phyloP scores from a whole-genome alignment of 106 monocot species.

The Agapanthus africanus region DNA sequence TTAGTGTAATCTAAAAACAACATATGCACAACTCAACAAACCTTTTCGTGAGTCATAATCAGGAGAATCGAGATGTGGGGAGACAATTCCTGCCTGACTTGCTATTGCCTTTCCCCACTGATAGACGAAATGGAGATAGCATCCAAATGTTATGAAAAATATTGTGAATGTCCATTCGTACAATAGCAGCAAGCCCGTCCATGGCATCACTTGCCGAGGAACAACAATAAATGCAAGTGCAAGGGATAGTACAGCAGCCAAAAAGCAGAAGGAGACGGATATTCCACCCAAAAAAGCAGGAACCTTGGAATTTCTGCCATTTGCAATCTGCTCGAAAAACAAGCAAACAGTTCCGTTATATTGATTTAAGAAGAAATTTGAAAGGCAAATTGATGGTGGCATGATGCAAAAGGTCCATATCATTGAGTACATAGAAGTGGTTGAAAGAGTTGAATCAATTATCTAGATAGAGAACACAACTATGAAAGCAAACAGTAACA shows the following conservation, averaged over 20 bases:
- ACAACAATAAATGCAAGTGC: slow-evolving; percentile 55
- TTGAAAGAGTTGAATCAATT: too few relatives aligned
- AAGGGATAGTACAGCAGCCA: slow-evolving; percentile 47
- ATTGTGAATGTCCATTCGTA: slow-evolving; percentile 76
- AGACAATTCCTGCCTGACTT: slow-evolving; percentile 27
- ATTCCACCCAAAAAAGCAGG: slow-evolving; percentile 59
- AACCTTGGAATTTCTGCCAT: slow-evolving; percentile 33
- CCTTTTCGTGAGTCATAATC: slow-evolving; percentile 67
- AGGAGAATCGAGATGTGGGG: slow-evolving; percentile 28
- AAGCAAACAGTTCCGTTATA: too few relatives aligned
- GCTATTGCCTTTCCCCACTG: slow-evolving; percentile 57
- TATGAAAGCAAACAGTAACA: too few relatives aligned
- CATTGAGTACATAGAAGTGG: too few relatives aligned
- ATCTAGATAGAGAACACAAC: too few relatives aligned
- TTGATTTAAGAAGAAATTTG: too few relatives aligned
- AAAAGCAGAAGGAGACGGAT: slow-evolving; percentile 57
- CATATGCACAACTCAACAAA: too few relatives aligned
- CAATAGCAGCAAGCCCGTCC: slow-evolving; percentile 85
- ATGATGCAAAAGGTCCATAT: too few relatives aligned
- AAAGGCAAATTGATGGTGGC: too few relatives aligned
- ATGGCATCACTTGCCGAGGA: slow-evolving; percentile 77
- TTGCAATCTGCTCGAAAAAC: slow-evolving; percentile 43
- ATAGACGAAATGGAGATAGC: slow-evolving; percentile 52
- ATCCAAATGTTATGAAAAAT: slow-evolving; percentile 55
- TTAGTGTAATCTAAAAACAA: too few relatives aligned